phyloP scores from a whole-genome alignment of 75 land plant species.

The Adiantum capillusveneris region DNA sequence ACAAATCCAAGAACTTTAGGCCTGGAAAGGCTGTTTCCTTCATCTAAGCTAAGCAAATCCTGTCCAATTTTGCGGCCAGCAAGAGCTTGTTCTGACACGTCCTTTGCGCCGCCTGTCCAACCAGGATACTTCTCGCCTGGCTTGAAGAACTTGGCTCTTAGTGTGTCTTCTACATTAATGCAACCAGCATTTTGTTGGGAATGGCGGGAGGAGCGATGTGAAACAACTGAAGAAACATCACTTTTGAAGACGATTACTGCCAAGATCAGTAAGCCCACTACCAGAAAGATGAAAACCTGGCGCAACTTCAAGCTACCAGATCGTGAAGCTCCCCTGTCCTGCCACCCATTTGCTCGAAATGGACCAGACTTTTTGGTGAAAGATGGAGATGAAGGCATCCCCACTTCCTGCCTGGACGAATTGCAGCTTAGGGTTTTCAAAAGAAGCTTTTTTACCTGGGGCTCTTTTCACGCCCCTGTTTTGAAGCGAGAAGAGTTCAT shows the following conservation, averaged over 20 bases:
- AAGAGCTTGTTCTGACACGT: background rate
- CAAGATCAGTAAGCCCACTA: background rate
- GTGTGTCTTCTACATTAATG: background rate
- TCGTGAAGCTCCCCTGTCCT: background rate
- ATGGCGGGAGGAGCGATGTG: background rate
- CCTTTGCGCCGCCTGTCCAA: slow-evolving; percentile 2
- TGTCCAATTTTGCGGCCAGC: background rate
- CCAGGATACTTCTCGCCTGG: slow-evolving; percentile 6
- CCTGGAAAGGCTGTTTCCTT: slow-evolving; percentile 13
- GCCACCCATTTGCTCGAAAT: background rate
- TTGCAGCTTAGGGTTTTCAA: too few species aligned
- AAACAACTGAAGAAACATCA: background rate
- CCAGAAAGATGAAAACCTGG: background rate
- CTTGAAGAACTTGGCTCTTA: slow-evolving; percentile 2
- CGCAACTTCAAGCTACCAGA: background rate
- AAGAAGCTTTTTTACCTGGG: too few species aligned
- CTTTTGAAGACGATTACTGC: background rate
- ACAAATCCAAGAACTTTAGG: slow-evolving; percentile 82
- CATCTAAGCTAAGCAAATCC: background rate
- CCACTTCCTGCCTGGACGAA: too few species aligned
- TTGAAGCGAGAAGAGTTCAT: too few species aligned
- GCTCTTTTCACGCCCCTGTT: too few species aligned
- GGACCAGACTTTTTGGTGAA: background rate
- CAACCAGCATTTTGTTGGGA: background rate
- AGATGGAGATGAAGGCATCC: slow-evolving; percentile 3